Evolutionary conservation across 2,329 filamentous ascomycete species (phyloP).

Genomic region (Cytospora piceae): DNA sequence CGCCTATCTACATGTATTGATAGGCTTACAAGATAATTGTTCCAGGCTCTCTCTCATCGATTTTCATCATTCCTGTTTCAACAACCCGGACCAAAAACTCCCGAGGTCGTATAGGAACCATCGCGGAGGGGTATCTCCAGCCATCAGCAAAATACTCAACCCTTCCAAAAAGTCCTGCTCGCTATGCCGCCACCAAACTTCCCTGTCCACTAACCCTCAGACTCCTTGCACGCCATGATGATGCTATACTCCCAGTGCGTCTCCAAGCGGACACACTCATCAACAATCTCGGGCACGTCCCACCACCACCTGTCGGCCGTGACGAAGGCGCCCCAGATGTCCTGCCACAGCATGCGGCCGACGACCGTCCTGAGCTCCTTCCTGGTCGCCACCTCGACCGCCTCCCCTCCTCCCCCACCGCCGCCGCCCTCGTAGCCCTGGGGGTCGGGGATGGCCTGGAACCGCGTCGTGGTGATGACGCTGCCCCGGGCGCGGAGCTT

Average conservation of each 20-base stretch:
- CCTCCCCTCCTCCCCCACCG: slow-evolving; percentile 33
- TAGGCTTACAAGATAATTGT: no score
- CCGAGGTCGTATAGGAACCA: neutral
- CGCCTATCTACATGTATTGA: neutral
- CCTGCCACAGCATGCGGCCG: slow-evolving; percentile 62
- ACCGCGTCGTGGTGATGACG: slow-evolving; percentile 52
- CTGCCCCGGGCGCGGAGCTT: slow-evolving; percentile 54
- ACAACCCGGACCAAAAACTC: neutral
- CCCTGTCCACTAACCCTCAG: neutral
- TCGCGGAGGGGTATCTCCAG: neutral
- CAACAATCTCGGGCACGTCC: slow-evolving; percentile 58
- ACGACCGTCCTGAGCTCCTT: slow-evolving; percentile 51
- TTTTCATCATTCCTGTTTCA: neutral
- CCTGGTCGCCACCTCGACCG: slow-evolving; percentile 29
- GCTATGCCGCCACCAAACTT: neutral
- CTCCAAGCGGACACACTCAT: slow-evolving; percentile 57
- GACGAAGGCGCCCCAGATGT: slow-evolving; percentile 61
- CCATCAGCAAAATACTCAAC: neutral
- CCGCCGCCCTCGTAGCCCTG: slow-evolving; percentile 33
- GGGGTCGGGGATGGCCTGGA: slow-evolving; percentile 47
- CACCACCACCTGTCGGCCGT: slow-evolving; percentile 62
- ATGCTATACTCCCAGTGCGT: slow-evolving; percentile 64
- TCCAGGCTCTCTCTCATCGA: neutral
- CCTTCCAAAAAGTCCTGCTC: no score
- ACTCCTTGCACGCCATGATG: slow-evolving; percentile 58